Conservation (phyloP, 148 eudicot genomes). For the Gaultheria prostrata region DNA sequence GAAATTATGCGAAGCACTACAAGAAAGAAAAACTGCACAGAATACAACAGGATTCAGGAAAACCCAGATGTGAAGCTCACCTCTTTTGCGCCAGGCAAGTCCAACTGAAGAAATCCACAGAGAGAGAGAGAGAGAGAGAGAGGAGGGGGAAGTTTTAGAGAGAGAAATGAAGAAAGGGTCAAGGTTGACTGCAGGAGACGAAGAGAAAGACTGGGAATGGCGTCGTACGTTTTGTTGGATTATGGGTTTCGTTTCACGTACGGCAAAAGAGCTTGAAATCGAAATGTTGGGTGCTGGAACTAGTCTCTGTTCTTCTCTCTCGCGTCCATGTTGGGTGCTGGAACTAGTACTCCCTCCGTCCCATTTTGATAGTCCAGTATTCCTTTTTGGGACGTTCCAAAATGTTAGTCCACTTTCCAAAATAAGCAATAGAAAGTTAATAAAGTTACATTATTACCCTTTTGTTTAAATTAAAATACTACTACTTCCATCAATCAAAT, state of each 20-base stretch:
- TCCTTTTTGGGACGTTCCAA: too few species aligned
- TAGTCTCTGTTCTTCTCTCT: background rate
- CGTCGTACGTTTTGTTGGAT: background rate
- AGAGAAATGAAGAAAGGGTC: background rate
- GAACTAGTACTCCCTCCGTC: too few species aligned
- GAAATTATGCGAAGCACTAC: too few species aligned
- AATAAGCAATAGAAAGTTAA: too few species aligned
- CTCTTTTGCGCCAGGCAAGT: background rate
- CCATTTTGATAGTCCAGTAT: too few species aligned
- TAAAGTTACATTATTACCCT: too few species aligned
- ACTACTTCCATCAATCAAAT: too few species aligned
- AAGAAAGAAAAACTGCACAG: background rate
- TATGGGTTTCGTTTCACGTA: background rate
- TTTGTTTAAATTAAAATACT: too few species aligned
- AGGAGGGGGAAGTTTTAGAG: background rate
- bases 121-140: conserved; percentile 3
- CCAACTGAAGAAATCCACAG: background rate
- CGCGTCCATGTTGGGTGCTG: background rate
- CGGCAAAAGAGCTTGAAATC: too few species aligned
- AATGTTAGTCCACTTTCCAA: too few species aligned
- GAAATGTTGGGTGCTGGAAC: background rate
- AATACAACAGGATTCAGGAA: background rate
- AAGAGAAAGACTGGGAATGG: background rate
- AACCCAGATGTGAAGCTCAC: conserved; percentile 10
- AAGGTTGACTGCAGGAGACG: background rate